Evolutionary conservation across 169 alveolate genomes (phyloP).

Genomic region (Eimeria necatrix): DNA sequence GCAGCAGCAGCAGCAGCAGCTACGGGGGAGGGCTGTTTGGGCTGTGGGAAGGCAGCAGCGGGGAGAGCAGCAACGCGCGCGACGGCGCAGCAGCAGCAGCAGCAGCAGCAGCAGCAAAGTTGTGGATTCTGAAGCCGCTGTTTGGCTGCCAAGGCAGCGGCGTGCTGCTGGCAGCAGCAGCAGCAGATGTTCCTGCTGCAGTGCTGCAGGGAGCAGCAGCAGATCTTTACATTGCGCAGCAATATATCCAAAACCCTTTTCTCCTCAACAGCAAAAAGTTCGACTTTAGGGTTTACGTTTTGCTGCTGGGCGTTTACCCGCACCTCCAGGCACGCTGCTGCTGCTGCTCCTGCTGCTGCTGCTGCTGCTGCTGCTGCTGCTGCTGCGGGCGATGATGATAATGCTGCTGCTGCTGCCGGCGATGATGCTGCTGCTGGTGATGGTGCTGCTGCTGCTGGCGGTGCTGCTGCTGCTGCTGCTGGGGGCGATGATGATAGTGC

Average conservation of each 20-base stretch:
- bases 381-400: not conserved
- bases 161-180: constrained; percentile 88
- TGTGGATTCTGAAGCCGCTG: constrained; percentile 93
- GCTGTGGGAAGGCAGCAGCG: no score
- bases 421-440: not conserved
- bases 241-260: constrained; percentile 91
- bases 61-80: no score
- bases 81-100: constrained; percentile 3
- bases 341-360: not conserved
- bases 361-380: not conserved
- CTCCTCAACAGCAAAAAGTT: constrained; percentile 92
- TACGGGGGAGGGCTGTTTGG: no score
- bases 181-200: constrained; percentile 87
- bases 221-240: constrained; percentile 87
- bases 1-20: no score
- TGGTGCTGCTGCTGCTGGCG: not conserved
- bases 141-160: constrained; percentile 96
- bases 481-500: no score
- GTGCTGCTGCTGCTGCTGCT: no score
- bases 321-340: constrained; percentile 36
- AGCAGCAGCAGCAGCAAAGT: constrained; percentile 73
- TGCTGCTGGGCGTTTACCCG: constrained; percentile 93
- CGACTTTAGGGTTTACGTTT: constrained; percentile 95
- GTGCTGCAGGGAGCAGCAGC: constrained; percentile 83
- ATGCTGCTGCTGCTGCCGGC: not conserved